Conservation (phyloP, 306 rosid genomes). For the Astragalus membranaceus region DNA sequence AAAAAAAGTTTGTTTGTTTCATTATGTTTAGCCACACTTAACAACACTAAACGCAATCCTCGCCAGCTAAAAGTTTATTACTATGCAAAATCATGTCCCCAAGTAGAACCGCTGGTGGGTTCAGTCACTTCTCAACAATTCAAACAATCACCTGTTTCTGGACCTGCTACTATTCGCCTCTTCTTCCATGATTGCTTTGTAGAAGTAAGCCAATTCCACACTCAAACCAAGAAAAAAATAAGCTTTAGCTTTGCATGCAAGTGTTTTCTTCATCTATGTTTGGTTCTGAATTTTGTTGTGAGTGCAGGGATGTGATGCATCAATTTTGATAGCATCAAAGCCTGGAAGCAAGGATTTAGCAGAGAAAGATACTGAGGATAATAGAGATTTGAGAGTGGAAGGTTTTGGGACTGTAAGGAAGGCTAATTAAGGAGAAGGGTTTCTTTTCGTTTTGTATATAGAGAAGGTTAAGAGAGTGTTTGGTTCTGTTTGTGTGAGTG, state of each 20-base stretch:
- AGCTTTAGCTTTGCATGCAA: constrained; percentile 15
- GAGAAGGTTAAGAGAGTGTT: background rate
- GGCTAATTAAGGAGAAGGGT: constrained; percentile 50
- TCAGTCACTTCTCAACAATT: constrained; percentile 71
- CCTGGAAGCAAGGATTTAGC: constrained; percentile 51
- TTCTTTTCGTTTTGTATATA: background rate
- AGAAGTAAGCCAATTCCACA: constrained; percentile 44
- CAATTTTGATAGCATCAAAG: constrained; percentile 56
- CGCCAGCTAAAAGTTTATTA: constrained; percentile 52
- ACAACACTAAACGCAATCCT: constrained; percentile 16
- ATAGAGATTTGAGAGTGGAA: constrained; percentile 61
- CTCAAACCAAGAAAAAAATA: background rate
- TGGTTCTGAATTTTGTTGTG: background rate
- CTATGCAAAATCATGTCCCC: constrained; percentile 80
- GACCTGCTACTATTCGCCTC: constrained; percentile 86
- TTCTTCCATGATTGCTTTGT: constrained; percentile 95
- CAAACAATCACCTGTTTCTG: constrained; percentile 76
- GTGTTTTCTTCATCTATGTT: background rate
- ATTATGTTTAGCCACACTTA: constrained; percentile 18
- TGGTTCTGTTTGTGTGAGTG: too few relatives aligned
- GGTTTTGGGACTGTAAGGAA: constrained; percentile 61
- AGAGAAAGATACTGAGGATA: constrained; percentile 75
- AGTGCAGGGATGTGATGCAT: constrained; percentile 84
- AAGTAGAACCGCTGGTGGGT: constrained; percentile 56
- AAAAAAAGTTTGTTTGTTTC: constrained; percentile 45